Percentiles rank a stretch among this genome's conserved stretches.
These are phyloP conservation scores for Trifolium subterraneum DNA, from an alignment of 306 rosid species.

Conservation along the genomic window DNA sequence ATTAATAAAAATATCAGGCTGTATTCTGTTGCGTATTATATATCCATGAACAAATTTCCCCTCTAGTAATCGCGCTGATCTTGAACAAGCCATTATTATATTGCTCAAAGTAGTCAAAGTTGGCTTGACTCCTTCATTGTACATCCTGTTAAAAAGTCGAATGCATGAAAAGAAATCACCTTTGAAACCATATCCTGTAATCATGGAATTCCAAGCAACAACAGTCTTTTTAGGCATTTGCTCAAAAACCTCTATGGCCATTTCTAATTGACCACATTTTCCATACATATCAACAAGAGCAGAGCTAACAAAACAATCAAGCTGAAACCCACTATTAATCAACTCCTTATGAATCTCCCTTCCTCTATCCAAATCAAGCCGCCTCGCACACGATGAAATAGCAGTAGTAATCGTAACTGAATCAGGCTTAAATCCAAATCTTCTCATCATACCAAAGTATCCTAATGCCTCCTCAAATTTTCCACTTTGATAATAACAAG, in stretches of 20 bases:
- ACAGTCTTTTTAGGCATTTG: slow-evolving; percentile 64
- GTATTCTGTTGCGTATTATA: slow-evolving; percentile 57
- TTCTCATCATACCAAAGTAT: slow-evolving; percentile 62
- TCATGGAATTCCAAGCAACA: slow-evolving; percentile 83
- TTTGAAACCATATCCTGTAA: slow-evolving; percentile 63
- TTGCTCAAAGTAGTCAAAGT: slow-evolving; percentile 68
- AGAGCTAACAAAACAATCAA: slow-evolving; percentile 60
- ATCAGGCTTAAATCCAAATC: slow-evolving; percentile 66
- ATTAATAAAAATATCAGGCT: slow-evolving; percentile 60
- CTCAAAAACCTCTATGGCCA: slow-evolving; percentile 72
- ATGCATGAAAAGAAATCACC: slow-evolving; percentile 75
- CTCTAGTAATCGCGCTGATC: slow-evolving; percentile 56
- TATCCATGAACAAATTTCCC: slow-evolving; percentile 75
- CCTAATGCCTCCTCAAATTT: slow-evolving; percentile 55
- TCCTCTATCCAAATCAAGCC: slow-evolving; percentile 73
- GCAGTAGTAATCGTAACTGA: slow-evolving; percentile 60
- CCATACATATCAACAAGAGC: slow-evolving; percentile 90
- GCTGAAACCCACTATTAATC: slow-evolving; percentile 38
- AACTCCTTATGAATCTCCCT: slow-evolving; percentile 68
- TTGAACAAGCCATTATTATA: slow-evolving; percentile 66
- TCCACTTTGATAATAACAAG: slow-evolving; percentile 74
- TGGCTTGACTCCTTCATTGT: slow-evolving; percentile 58
- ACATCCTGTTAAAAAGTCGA: slow-evolving; percentile 70
- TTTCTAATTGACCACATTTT: slow-evolving; percentile 71
- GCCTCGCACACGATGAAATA: slow-evolving; percentile 70